These are phyloP conservation scores for Coemansia sp. DNA, from an alignment of 192 early-diverging fungal genomes.

Conservation along the genomic window DNA sequence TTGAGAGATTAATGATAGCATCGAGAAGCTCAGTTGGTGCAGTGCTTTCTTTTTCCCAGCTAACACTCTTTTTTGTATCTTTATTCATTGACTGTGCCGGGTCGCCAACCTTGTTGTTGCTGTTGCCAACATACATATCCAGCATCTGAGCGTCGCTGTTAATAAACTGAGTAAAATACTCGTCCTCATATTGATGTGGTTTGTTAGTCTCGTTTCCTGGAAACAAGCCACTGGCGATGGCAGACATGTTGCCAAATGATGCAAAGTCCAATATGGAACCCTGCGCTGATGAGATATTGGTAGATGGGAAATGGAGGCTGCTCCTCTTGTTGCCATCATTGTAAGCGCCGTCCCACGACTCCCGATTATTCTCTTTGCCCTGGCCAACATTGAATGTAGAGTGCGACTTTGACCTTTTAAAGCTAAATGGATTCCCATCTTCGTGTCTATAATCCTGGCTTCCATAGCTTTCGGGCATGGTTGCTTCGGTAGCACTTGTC, in stretches of 20 bases:
- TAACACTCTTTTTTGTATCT: neutral
- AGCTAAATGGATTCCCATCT: neutral
- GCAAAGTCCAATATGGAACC: slow-evolving; percentile 2
- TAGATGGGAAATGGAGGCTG: neutral
- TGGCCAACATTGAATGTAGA: neutral
- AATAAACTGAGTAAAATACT: slow-evolving; percentile 42
- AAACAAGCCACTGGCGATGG: slow-evolving; percentile 1
- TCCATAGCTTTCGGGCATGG: neutral
- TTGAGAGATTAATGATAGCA: slow-evolving; percentile 43
- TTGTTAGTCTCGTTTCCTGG: neutral
- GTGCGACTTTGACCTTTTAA: slow-evolving; percentile 6
- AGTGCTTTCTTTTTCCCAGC: slow-evolving; percentile 5
- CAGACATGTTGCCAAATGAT: neutral
- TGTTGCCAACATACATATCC: neutral
- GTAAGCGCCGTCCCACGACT: neutral
- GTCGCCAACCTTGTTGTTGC: neutral
- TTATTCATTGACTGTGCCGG: too few species aligned
- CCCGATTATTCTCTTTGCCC: neutral
- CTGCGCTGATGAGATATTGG: neutral
- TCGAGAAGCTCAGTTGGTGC: slow-evolving; percentile 35
- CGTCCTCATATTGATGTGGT: slow-evolving; percentile 22
- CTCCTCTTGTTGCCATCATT: slow-evolving; percentile 4
- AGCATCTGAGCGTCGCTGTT: slow-evolving; percentile 17
- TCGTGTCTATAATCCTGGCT: slow-evolving; percentile 8
- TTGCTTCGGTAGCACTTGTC: neutral